A percentile compares a stretch with the other conserved stretches of the same genome.
These are phyloP conservation scores for Rhizoclosmatium sp. DNA, from an alignment of 192 early-diverging fungal genomes.

Conservation along the genomic window DNA sequence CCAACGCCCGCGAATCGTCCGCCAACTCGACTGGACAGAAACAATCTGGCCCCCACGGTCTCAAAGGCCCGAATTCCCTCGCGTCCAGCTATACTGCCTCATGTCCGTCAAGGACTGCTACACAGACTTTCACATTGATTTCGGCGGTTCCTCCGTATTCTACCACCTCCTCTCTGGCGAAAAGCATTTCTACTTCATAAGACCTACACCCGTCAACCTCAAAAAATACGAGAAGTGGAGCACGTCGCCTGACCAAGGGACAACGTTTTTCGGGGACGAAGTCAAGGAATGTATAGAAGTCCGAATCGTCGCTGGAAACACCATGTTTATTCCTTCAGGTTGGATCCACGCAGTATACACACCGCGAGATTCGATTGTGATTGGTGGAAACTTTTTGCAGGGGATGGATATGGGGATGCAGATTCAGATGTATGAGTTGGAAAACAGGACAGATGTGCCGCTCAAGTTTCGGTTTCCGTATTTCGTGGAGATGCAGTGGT, in stretches of 20 bases:
- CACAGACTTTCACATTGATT: constrained; percentile 78
- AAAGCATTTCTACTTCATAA: constrained; percentile 90
- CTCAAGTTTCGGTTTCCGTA: constrained; percentile 86
- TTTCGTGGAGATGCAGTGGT: constrained; percentile 87
- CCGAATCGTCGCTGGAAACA: constrained; percentile 79
- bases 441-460: constrained; percentile 81
- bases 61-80: constrained; percentile 73
- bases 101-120: constrained; percentile 93
- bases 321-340: constrained; percentile 92
- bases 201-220: constrained; percentile 82
- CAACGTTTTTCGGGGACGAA: constrained; percentile 83
- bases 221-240: constrained; percentile 92
- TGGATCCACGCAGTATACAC: constrained; percentile 98
- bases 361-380: constrained; percentile 83
- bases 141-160: constrained; percentile 86
- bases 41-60: constrained; percentile 78
- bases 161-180: constrained; percentile 88
- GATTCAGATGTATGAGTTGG: constrained; percentile 76
- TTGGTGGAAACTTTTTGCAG: constrained; percentile 95
- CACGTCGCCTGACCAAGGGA: constrained; percentile 82
- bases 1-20: constrained; percentile 79
- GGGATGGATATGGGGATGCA: constrained; percentile 77
- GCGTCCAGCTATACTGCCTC: constrained; percentile 89
- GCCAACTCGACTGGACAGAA: constrained; percentile 90
- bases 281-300: constrained; percentile 84